These are phyloP conservation scores for Westerdykella sp. DNA, from an alignment of 2,329 filamentous ascomycete species.

Conservation along the genomic window DNA sequence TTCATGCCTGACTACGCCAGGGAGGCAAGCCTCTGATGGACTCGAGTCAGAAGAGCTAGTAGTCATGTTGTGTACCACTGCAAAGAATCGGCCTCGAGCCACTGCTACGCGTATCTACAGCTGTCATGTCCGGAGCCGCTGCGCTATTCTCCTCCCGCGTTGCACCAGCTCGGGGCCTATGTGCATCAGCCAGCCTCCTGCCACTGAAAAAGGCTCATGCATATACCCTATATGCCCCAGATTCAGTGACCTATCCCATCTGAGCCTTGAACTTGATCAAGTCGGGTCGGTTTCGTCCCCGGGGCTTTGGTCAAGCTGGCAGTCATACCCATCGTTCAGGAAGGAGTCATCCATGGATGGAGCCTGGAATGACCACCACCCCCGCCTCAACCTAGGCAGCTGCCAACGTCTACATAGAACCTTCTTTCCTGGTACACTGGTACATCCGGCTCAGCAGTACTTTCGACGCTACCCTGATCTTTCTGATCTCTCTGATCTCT, in stretches of 20 bases:
- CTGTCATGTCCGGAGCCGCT: conserved; percentile 13
- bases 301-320: no score
- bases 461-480: no score
- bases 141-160: neutral
- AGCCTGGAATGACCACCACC: no score
- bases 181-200: neutral
- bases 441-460: no score
- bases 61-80: neutral
- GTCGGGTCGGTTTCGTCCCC: no score
- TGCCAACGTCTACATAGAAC: no score
- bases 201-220: neutral
- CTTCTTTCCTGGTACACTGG: no score
- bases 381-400: no score
- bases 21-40: neutral
- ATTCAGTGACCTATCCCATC: neutral
- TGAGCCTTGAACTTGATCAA: neutral
- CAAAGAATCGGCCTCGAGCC: neutral
- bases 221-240: neutral
- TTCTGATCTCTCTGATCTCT: no score
- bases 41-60: neutral
- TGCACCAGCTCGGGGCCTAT: no score
- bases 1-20: neutral
- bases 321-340: no score
- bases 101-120: conserved; percentile 12
- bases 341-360: no score